These are phyloP conservation scores for Suillus fuscotomentosus DNA, from an alignment of 768 basidiomycete genomes.

Conservation along the genomic window DNA sequence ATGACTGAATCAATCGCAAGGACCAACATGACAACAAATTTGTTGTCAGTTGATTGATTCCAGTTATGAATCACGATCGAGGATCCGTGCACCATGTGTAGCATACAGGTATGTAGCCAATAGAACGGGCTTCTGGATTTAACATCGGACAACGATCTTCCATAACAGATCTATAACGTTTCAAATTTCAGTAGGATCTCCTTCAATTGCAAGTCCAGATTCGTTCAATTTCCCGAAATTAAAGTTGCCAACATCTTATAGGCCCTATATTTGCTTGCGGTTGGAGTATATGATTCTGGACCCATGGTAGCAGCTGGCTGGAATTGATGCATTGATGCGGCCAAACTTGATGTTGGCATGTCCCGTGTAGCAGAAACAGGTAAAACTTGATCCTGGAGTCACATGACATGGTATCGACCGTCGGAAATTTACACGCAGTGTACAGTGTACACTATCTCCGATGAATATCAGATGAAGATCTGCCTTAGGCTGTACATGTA, in stretches of 20 bases:
- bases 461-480: neutral
- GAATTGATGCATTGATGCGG: too few species aligned
- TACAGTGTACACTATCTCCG: neutral
- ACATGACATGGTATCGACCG: too few species aligned
- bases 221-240: neutral
- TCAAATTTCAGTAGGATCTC: neutral
- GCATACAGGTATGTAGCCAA: neutral
- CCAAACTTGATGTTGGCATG: too few species aligned
- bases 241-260: neutral
- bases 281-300: neutral
- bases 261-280: neutral
- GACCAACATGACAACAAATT: neutral
- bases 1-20: neutral
- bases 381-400: too few species aligned
- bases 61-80: neutral
- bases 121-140: neutral
- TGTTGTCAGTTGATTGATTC: neutral
- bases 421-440: too few species aligned
- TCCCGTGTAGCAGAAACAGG: too few species aligned
- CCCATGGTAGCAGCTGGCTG: too few species aligned
- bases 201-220: neutral
- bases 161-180: too few species aligned
- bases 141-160: neutral
- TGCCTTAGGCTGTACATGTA: neutral
- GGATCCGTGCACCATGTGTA: neutral